Conservation (phyloP, 176 grass and related monocot genomes). For the Dendrocalamus sinicus region DNA sequence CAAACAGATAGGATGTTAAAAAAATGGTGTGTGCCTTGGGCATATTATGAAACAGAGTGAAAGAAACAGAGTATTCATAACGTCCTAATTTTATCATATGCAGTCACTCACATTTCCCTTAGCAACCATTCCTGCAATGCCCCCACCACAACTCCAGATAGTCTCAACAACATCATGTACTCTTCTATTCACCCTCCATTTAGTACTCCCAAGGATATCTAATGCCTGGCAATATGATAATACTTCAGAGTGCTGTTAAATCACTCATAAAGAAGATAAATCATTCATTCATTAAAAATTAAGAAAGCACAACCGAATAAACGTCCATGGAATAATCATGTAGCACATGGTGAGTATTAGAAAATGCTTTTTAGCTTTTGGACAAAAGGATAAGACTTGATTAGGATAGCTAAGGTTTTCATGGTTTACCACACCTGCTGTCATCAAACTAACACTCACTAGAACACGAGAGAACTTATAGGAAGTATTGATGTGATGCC, state of each 20-base stretch:
- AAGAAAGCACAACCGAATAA: conserved; percentile 36
- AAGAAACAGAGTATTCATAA: conserved; percentile 8
- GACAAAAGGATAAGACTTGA: background rate
- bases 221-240: conserved; percentile 65
- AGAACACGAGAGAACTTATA: conserved; percentile 11
- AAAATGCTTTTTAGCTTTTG: background rate
- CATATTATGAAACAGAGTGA: conserved; percentile 25
- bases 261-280: conserved; percentile 5
- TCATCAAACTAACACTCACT: background rate
- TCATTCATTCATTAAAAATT: conserved; percentile 17
- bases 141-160: conserved; percentile 84
- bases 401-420: conserved; percentile 11
- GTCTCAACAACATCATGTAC: conserved; percentile 80
- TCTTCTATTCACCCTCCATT: conserved; percentile 95
- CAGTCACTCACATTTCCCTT: conserved; percentile 74
- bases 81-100: conserved; percentile 22
- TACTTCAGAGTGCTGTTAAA: conserved; percentile 20
- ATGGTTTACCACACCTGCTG: background rate
- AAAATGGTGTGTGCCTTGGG: background rate
- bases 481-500: conserved; percentile 9
- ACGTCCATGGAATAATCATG: conserved; percentile 30
- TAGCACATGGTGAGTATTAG: background rate
- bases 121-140: conserved; percentile 86
- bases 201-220: conserved; percentile 90
- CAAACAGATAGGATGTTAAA: conserved; percentile 12